phyloP scores from a whole-genome alignment of 371 early-diverging fungal species.

The Mucor circinelloides region DNA sequence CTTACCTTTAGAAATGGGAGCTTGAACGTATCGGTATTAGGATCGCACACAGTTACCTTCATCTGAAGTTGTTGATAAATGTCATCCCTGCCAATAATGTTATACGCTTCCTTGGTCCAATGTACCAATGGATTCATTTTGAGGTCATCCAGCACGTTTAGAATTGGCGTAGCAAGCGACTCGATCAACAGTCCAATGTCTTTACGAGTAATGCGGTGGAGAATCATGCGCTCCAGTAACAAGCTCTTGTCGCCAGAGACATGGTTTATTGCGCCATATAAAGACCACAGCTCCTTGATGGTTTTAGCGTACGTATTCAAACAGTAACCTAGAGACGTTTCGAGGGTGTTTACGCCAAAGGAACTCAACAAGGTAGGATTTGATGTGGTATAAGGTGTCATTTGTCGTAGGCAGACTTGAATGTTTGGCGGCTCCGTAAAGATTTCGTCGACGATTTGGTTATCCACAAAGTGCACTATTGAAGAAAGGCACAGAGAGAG shows the following conservation, averaged over 20 bases:
- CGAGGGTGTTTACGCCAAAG: conserved; percentile 20
- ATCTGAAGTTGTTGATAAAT: conserved; percentile 53
- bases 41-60: conserved; percentile 7
- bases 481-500: too few species aligned
- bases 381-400: conserved; percentile 12
- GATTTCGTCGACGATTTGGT: background rate
- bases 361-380: conserved; percentile 21
- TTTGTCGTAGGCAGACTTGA: conserved; percentile 17
- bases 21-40: conserved; percentile 20
- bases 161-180: conserved; percentile 50
- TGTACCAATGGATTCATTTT: conserved; percentile 38
- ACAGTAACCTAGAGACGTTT: conserved; percentile 10
- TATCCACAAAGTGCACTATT: conserved; percentile 7
- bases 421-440: conserved; percentile 16
- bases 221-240: conserved; percentile 38
- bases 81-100: conserved; percentile 63
- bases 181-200: conserved; percentile 50
- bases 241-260: conserved; percentile 11
- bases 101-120: conserved; percentile 50
- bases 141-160: conserved; percentile 44
- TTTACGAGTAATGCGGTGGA: conserved; percentile 22
- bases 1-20: conserved; percentile 14
- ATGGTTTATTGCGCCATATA: conserved; percentile 26
- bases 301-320: conserved; percentile 18
- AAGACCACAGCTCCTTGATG: conserved; percentile 17